phyloP scores from a whole-genome alignment of 805 yeast genomes.

The Saturnispora hagleri region DNA sequence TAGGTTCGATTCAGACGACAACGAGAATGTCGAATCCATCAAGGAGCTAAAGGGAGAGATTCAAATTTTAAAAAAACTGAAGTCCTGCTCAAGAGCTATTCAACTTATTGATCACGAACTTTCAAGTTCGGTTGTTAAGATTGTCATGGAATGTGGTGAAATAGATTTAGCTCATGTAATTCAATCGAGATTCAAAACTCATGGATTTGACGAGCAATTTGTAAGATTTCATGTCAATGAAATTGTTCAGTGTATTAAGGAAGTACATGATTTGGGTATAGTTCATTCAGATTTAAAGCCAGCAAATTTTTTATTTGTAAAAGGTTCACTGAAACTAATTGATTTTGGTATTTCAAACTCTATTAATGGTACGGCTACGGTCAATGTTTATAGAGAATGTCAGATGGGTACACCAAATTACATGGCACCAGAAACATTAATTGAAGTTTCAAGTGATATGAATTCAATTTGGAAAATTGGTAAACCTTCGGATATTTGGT shows the following conservation, averaged over 20 bases:
- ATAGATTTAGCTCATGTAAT: slow-evolving; percentile 79
- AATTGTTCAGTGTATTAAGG: slow-evolving; percentile 69
- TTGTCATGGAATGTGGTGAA: slow-evolving; percentile 95
- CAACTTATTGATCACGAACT: slow-evolving; percentile 67
- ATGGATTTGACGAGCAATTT: slow-evolving; percentile 61
- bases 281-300: slow-evolving; percentile 49
- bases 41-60: slow-evolving; percentile 87
- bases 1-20: slow-evolving; percentile 50
- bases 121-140: slow-evolving; percentile 48
- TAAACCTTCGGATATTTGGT: slow-evolving; percentile 94
- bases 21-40: slow-evolving; percentile 43
- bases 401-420: slow-evolving; percentile 95
- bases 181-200: slow-evolving; percentile 35
- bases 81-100: slow-evolving; percentile 64
- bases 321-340: slow-evolving; percentile 76
- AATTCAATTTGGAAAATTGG: slow-evolving; percentile 65
- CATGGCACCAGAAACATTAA: slow-evolving; percentile 95
- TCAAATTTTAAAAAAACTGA: slow-evolving; percentile 53
- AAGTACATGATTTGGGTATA: slow-evolving; percentile 80
- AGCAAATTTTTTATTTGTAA: slow-evolving; percentile 68
- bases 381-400: slow-evolving; percentile 78
- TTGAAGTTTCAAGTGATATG: slow-evolving; percentile 37
- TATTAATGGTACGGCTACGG: slow-evolving; percentile 76
- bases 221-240: slow-evolving; percentile 74
- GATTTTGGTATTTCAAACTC: slow-evolving; percentile 97